Evolutionary conservation across 208 protist genomes (phyloP).

Genomic region (Strigomonas galati): DNA sequence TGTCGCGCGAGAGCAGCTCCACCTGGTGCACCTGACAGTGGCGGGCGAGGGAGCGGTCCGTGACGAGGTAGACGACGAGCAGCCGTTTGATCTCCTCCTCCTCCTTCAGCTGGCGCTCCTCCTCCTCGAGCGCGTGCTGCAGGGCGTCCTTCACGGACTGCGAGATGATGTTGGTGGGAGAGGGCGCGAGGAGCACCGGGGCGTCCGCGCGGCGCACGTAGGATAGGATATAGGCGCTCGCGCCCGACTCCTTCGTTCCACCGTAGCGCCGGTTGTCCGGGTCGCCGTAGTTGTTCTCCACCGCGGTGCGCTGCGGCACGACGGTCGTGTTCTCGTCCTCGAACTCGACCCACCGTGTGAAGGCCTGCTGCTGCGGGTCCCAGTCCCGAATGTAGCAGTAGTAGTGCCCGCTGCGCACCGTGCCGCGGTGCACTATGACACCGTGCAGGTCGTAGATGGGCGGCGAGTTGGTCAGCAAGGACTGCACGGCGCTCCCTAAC

Average conservation of each 20-base stretch:
- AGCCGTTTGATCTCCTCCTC: constrained; percentile 39
- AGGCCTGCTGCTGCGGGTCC: constrained; percentile 43
- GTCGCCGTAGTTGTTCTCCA: constrained; percentile 71
- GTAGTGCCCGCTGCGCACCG: constrained; percentile 87
- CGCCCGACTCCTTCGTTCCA: constrained; percentile 17
- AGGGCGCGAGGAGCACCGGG: constrained; percentile 47
- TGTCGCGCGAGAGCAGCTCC: constrained; percentile 51
- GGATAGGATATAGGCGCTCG: constrained; percentile 80
- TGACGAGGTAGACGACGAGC: constrained; percentile 48
- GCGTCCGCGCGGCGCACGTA: constrained; percentile 78
- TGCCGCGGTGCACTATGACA: constrained; percentile 87
- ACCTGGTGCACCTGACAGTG: constrained; percentile 37
- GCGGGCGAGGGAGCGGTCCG: constrained; percentile 35
- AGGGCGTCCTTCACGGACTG: constrained; percentile 54
- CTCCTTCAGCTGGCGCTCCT: constrained; percentile 36
- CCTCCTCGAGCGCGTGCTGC: constrained; percentile 46
- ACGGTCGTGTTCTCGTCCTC: constrained; percentile 72
- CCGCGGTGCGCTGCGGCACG: constrained; percentile 55
- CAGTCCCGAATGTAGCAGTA: constrained; percentile 87
- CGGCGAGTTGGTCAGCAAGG: constrained; percentile 46
- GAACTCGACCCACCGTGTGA: constrained; percentile 82
- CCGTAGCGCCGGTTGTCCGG: constrained; percentile 7
- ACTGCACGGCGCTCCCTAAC: constrained; percentile 19
- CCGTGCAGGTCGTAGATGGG: constrained; percentile 84
- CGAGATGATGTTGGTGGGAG: constrained; percentile 57